phyloP scores from a whole-genome alignment of 495 filamentous ascomycete genomes.

The Poronia punctata region DNA sequence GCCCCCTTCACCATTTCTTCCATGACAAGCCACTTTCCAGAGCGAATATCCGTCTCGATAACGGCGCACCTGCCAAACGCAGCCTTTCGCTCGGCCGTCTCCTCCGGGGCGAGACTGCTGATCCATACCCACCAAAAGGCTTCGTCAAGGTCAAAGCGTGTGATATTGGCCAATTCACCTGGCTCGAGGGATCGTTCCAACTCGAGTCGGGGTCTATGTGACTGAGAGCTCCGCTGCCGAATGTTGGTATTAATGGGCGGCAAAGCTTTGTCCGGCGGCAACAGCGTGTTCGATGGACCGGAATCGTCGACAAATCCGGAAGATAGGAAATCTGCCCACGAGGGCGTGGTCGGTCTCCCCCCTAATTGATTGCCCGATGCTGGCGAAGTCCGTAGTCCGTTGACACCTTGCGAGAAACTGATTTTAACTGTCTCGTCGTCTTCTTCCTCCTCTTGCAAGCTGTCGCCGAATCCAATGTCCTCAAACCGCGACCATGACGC shows the following conservation, averaged over 20 bases:
- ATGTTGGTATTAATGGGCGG: conserved; percentile 69
- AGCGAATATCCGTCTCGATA: conserved; percentile 75
- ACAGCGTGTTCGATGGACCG: conserved; percentile 51
- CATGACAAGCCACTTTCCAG: conserved; percentile 84
- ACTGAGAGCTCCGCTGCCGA: conserved; percentile 80
- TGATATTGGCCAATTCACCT: conserved; percentile 89
- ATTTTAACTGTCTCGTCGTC: conserved; percentile 48
- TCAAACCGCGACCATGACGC: conserved; percentile 96
- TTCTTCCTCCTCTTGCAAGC: conserved; percentile 63
- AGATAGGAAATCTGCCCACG: conserved; percentile 95
- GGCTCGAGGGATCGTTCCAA: conserved; percentile 66
- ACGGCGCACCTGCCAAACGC: conserved; percentile 92
- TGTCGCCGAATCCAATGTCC: conserved; percentile 81
- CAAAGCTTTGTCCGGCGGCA: conserved; percentile 85
- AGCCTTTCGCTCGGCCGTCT: conserved; percentile 74
- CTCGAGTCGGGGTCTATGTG: conserved; percentile 64
- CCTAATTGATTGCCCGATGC: conserved; percentile 56
- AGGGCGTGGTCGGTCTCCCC: conserved; percentile 83
- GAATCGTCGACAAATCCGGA: conserved; percentile 81
- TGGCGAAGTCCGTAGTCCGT: conserved; percentile 52
- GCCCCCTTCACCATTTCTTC: conserved; percentile 96
- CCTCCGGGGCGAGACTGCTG: conserved; percentile 86
- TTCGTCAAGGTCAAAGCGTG: conserved; percentile 79
- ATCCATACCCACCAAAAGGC: conserved; percentile 99
- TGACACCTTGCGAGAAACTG: conserved; percentile 22